These are phyloP conservation scores for Candida odintsovae DNA, from an alignment of 805 yeast genomes.

Conservation along the genomic window DNA sequence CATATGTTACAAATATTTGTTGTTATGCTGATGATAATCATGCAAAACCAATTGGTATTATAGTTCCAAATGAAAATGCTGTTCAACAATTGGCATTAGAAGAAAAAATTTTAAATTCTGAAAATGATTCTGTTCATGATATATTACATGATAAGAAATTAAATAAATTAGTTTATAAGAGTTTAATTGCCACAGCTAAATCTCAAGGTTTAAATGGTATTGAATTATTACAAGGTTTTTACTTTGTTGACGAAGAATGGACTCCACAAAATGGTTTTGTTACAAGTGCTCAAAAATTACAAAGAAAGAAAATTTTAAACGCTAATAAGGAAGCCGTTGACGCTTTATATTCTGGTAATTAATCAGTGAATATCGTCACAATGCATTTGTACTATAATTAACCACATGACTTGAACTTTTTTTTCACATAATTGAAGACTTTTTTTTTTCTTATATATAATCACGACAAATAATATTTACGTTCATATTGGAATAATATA, in stretches of 20 bases:
- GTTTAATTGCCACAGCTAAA: conserved; percentile 70
- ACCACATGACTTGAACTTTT: background rate
- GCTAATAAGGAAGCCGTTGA: conserved; percentile 66
- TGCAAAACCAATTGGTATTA: conserved; percentile 89
- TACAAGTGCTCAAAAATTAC: conserved; percentile 93
- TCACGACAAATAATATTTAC: no score
- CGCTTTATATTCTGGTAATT: conserved; percentile 39
- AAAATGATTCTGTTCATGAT: conserved; percentile 40
- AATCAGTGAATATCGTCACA: background rate
- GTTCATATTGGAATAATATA: no score
- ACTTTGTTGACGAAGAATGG: conserved; percentile 87
- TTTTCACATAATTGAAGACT: no score
- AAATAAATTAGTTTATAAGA: conserved; percentile 44
- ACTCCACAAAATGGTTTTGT: conserved; percentile 94
- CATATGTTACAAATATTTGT: conserved; percentile 73
- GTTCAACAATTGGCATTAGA: conserved; percentile 56
- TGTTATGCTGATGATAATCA: conserved; percentile 86
- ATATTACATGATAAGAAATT: conserved; percentile 54
- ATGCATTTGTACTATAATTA: background rate
- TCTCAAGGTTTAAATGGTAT: conserved; percentile 78
- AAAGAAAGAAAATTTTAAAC: conserved; percentile 81
- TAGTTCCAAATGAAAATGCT: conserved; percentile 71
- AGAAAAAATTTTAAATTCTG: conserved; percentile 41
- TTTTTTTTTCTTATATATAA: no score
- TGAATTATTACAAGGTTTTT: conserved; percentile 76